phyloP scores from a whole-genome alignment of 371 early-diverging fungal genomes.

The Mucor sp. region DNA sequence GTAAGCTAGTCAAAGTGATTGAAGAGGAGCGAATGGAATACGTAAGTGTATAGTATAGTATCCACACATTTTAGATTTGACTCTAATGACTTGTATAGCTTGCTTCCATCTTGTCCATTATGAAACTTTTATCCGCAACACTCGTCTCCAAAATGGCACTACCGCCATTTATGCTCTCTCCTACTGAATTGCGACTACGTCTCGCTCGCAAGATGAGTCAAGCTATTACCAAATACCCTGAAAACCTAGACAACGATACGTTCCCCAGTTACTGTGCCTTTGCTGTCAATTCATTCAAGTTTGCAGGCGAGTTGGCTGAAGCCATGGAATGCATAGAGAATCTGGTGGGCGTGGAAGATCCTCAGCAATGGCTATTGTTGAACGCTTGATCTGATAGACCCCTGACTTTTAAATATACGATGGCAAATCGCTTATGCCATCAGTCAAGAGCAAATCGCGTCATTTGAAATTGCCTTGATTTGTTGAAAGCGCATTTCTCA shows the following conservation, averaged over 20 bases:
- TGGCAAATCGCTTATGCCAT: conserved; percentile 2
- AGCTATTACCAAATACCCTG: conserved; percentile 15
- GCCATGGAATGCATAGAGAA: conserved; percentile 32
- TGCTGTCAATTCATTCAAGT: conserved; percentile 32
- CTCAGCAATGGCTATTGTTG: conserved; percentile 40
- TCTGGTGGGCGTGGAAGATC: conserved; percentile 46
- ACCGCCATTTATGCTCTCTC: conserved; percentile 43
- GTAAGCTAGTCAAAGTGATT: conserved; percentile 24
- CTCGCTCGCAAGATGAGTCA: conserved; percentile 19
- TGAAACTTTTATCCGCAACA: conserved; percentile 45
- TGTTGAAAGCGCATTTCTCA: neutral
- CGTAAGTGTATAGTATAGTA: conserved; percentile 32
- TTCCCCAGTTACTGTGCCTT: conserved; percentile 40
- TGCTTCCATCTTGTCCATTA: conserved; percentile 36
- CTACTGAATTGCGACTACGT: conserved; percentile 24
- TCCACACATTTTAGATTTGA: too few species aligned
- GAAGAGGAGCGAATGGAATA: conserved; percentile 36
- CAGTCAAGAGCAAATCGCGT: conserved; percentile 1
- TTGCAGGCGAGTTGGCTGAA: conserved; percentile 30
- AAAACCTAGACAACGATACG: conserved; percentile 27
- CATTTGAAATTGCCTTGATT: conserved; percentile 1
- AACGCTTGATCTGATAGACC: conserved; percentile 11
- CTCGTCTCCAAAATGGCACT: conserved; percentile 45
- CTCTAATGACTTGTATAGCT: conserved; percentile 37
- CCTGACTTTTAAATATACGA: neutral